These are phyloP conservation scores for Phytophthora brassicae DNA, from an alignment of 352 stramenopile genomes.

Conservation along the genomic window DNA sequence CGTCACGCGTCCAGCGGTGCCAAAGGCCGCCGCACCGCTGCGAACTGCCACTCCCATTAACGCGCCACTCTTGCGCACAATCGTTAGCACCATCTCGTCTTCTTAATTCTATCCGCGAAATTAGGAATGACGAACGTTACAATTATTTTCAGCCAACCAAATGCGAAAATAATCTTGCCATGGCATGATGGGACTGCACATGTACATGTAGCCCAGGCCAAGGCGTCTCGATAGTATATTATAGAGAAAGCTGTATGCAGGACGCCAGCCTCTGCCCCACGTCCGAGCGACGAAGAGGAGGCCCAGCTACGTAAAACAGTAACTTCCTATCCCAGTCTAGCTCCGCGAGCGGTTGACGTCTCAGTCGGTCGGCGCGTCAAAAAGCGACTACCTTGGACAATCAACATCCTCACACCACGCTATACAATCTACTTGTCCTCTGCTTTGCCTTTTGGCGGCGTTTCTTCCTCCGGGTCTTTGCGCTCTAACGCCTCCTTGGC, in stretches of 20 bases:
- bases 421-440: conserved; percentile 27
- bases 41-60: conserved; percentile 17
- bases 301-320: conserved; percentile 21
- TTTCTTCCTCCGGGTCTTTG: conserved; percentile 34
- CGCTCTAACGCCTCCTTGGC: conserved; percentile 86
- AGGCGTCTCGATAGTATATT: conserved; percentile 31
- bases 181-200: not conserved
- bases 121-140: not conserved
- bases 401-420: not conserved
- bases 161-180: not conserved
- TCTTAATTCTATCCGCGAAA: conserved; percentile 10
- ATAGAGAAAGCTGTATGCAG: conserved; percentile 28
- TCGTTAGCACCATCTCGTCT: conserved; percentile 21
- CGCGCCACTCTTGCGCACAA: conserved; percentile 12
- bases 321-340: conserved; percentile 29
- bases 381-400: no score
- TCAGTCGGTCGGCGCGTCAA: not conserved
- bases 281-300: conserved; percentile 22
- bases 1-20: conserved; percentile 27
- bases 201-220: conserved; percentile 8
- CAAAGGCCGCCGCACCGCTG: conserved; percentile 12
- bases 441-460: conserved; percentile 27
- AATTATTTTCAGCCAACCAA: conserved; percentile 29
- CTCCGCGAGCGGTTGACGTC: not conserved
- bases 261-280: conserved; percentile 16